phyloP scores from a whole-genome alignment of 345 rosid genomes.

The Salix brachista region DNA sequence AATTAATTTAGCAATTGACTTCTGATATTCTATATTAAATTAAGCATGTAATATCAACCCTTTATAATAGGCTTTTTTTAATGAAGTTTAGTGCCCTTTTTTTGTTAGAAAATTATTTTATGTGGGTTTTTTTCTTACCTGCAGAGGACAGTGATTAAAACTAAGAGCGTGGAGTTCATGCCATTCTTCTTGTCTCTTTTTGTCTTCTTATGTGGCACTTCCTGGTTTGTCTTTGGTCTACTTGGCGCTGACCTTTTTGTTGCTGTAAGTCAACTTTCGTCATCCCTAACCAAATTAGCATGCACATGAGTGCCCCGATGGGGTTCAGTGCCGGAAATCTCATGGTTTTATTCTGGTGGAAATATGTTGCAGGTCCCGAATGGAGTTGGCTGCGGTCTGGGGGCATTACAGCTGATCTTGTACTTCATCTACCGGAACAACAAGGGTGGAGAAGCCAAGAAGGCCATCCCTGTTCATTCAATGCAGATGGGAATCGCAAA shows the following conservation, averaged over 20 bases:
- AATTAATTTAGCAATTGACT: not conserved
- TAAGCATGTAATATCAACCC: no score
- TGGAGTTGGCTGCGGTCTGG: slow-evolving; percentile 81
- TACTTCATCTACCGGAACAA: slow-evolving; percentile 68
- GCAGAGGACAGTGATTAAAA: slow-evolving; percentile 87
- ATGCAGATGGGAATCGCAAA: slow-evolving; percentile 37
- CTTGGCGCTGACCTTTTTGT: slow-evolving; percentile 83
- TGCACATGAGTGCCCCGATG: not conserved
- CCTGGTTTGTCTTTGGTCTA: slow-evolving; percentile 87
- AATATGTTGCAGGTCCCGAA: slow-evolving; percentile 61
- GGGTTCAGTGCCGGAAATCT: not conserved
- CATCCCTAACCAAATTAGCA: not conserved
- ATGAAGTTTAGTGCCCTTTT: not conserved
- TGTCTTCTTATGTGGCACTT: slow-evolving; percentile 90
- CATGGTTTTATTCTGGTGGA: not conserved
- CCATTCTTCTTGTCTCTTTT: slow-evolving; percentile 91
- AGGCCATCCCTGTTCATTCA: slow-evolving; percentile 14
- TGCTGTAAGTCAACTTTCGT: slow-evolving; percentile 45
- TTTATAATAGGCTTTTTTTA: no score
- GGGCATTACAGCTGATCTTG: slow-evolving; percentile 66
- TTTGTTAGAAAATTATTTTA: not conserved
- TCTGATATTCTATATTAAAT: not conserved
- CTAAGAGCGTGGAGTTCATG: slow-evolving; percentile 95
- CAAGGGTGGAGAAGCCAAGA: slow-evolving; percentile 36
- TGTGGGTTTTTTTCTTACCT: not conserved